Evolutionary conservation across 2,329 filamentous ascomycete genomes (phyloP).

Genomic region (Claviceps capensis): DNA sequence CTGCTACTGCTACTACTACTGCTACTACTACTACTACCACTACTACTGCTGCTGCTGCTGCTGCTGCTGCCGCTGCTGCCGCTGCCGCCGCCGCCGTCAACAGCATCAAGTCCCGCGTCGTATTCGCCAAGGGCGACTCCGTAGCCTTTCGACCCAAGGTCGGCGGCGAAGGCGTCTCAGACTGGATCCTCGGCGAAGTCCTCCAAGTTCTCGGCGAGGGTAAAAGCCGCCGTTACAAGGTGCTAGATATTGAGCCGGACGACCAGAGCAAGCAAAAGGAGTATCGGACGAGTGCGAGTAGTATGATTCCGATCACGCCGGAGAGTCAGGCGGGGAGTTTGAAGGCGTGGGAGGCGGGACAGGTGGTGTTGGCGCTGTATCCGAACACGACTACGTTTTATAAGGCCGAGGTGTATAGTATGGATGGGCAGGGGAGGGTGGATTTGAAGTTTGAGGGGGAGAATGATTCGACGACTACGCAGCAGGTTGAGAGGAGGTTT

Average conservation of each 20-base stretch:
- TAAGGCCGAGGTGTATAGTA: conserved; percentile 66
- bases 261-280: conserved; percentile 51
- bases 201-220: conserved; percentile 62
- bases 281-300: conserved; percentile 59
- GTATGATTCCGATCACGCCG: conserved; percentile 63
- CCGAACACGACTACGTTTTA: conserved; percentile 80
- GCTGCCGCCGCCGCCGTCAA: conserved; percentile 5
- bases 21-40: not conserved
- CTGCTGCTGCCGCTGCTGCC: not conserved
- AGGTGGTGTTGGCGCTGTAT: conserved; percentile 64
- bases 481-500: conserved; percentile 61
- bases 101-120: conserved; percentile 33
- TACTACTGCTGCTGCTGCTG: not conserved
- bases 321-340: conserved; percentile 33
- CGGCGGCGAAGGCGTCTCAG: conserved; percentile 32
- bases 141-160: conserved; percentile 52
- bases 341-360: conserved; percentile 50
- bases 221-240: conserved; percentile 65
- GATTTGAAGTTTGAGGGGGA: conserved; percentile 69
- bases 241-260: conserved; percentile 68
- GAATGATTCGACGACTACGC: conserved; percentile 58
- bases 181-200: conserved; percentile 68
- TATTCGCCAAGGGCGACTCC: conserved; percentile 47
- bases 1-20: no score
- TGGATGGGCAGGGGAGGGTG: conserved; percentile 41